phyloP scores from a whole-genome alignment of 345 rosid genomes.

The Eucalyptus caleyi region DNA sequence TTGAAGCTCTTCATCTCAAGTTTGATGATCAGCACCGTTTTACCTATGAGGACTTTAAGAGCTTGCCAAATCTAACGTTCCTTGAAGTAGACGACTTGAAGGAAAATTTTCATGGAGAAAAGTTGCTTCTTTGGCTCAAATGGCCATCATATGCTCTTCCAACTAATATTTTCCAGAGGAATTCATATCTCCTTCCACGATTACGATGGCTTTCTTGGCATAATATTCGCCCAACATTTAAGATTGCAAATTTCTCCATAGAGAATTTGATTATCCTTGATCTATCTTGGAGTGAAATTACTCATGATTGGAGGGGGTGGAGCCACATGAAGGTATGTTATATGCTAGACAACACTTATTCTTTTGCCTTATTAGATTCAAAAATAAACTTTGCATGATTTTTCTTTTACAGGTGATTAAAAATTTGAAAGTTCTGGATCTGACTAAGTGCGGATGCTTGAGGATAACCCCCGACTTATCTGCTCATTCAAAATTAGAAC shows the following conservation, averaged over 20 bases:
- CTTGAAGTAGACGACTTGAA: neutral
- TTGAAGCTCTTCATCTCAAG: too few relatives aligned
- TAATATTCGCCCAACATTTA: neutral
- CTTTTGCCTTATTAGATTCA: neutral
- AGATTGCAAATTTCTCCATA: neutral
- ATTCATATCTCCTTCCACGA: neutral
- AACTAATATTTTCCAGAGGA: neutral
- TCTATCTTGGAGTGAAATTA: neutral
- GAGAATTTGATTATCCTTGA: neutral
- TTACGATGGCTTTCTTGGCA: neutral
- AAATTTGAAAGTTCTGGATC: neutral
- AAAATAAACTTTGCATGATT: neutral
- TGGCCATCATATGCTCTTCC: fast-evolving
- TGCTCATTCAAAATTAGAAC: neutral
- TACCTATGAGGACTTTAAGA: too few relatives aligned
- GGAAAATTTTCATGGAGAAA: neutral
- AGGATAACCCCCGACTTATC: neutral
- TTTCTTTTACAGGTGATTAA: neutral
- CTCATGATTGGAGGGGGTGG: neutral
- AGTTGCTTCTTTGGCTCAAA: fast-evolving
- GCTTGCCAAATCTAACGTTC: neutral
- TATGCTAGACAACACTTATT: neutral
- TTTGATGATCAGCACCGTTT: too few relatives aligned
- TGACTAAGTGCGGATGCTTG: neutral
- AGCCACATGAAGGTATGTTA: neutral